Evolutionary conservation across 768 basidiomycete genomes (phyloP).

Genomic region (Leccinum ochraceum): DNA sequence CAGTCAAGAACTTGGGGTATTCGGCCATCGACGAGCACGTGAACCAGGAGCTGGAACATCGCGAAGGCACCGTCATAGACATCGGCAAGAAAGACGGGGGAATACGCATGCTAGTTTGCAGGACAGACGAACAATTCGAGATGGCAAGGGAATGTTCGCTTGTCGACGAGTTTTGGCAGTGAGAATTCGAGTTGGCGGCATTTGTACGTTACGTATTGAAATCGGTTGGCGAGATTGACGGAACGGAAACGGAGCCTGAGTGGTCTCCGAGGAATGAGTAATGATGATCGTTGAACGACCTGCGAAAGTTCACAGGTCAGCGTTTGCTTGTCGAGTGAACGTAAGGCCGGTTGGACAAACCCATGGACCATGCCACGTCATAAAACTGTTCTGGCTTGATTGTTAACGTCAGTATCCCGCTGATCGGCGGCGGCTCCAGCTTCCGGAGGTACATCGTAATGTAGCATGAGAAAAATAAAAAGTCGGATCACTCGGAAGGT

Average conservation of each 20-base stretch:
- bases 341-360: background rate
- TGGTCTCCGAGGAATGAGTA: background rate
- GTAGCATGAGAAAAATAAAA: background rate
- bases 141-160: conserved; percentile 45
- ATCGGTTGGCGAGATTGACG: background rate
- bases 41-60: conserved; percentile 42
- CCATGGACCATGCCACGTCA: background rate
- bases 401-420: background rate
- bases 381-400: background rate
- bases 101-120: conserved; percentile 55
- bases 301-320: background rate
- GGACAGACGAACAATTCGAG: conserved; percentile 65
- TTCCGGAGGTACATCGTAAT: background rate
- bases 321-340: background rate
- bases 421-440: background rate
- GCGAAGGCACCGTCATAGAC: conserved; percentile 47
- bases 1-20: conserved; percentile 60
- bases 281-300: background rate
- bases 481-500: background rate
- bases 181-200: conserved; percentile 1
- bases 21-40: conserved; percentile 46
- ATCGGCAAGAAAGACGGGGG: conserved; percentile 36
- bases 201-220: background rate
- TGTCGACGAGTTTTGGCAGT: conserved; percentile 17
- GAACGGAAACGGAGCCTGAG: background rate